phyloP scores from a whole-genome alignment of 805 yeast species.

The Kazachstania viticola region DNA sequence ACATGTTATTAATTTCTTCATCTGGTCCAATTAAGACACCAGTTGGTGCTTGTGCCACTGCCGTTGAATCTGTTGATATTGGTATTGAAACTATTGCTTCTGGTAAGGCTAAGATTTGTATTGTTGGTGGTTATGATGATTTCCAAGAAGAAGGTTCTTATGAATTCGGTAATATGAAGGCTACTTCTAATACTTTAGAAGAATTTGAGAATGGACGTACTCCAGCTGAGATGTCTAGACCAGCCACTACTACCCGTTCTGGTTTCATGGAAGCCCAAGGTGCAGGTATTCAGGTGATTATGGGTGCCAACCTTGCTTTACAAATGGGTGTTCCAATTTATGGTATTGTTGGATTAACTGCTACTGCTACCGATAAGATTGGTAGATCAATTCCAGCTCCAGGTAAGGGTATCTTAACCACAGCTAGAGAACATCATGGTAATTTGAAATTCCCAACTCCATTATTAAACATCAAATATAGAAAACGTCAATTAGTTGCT shows the following conservation, averaged over 20 bases:
- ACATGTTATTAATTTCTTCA: conserved; percentile 90
- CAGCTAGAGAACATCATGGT: conserved; percentile 89
- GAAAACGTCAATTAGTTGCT: conserved; percentile 77
- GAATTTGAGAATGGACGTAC: conserved; percentile 95
- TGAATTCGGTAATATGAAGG: conserved; percentile 98
- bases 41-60: conserved; percentile 99
- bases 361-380: conserved; percentile 96
- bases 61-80: conserved; percentile 91
- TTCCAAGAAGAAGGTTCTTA: conserved; percentile 98
- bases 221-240: conserved; percentile 97
- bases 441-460: conserved; percentile 68
- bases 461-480: conserved; percentile 79
- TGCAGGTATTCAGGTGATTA: conserved; percentile 93
- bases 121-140: conserved; percentile 99
- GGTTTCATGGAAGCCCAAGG: conserved; percentile 99
- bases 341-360: conserved; percentile 86
- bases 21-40: conserved; percentile 99
- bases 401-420: conserved; percentile 97
- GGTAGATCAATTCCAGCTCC: conserved; percentile 99
- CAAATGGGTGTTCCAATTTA: conserved; percentile 99
- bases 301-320: conserved; percentile 89
- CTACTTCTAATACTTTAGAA: conserved; percentile 80
- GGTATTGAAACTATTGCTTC: conserved; percentile 90
- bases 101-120: conserved; percentile 90
- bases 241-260: conserved; percentile 87